These are phyloP conservation scores for Amaranthus palmeri DNA, from an alignment of 148 eudicot genomes.

Conservation along the genomic window DNA sequence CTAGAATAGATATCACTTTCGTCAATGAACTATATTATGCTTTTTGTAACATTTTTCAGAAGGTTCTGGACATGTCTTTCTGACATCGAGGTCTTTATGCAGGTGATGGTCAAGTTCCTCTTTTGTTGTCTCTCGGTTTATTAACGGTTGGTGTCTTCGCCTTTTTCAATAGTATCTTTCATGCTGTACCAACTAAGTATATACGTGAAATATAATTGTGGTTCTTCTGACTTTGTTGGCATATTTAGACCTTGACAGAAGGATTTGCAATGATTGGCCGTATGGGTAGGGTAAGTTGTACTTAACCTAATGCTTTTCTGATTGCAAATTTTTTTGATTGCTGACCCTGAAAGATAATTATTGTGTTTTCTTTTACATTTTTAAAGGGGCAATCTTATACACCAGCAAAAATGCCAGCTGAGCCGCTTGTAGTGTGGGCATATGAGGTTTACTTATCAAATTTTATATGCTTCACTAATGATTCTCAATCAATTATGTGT, in stretches of 20 bases:
- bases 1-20: background rate
- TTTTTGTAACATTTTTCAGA: background rate
- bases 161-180: background rate
- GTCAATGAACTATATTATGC: background rate
- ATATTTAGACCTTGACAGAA: constrained; percentile 72
- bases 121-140: constrained; percentile 77
- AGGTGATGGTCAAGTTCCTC: constrained; percentile 95
- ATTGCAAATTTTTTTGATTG: constrained; percentile 10
- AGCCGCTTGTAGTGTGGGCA: constrained; percentile 91
- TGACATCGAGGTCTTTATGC: constrained; percentile 20
- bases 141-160: constrained; percentile 57
- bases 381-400: constrained; percentile 66
- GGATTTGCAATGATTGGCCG: constrained; percentile 99
- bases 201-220: background rate
- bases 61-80: background rate
- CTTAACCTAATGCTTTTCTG: background rate
- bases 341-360: too few relatives aligned
- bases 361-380: constrained; percentile 3
- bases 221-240: constrained; percentile 13
- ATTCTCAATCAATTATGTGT: background rate
- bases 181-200: background rate
- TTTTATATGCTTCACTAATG: background rate
- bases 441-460: constrained; percentile 57
- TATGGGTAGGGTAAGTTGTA: constrained; percentile 62
- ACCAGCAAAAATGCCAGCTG: constrained; percentile 78